A percentile compares a stretch with the other conserved stretches of the same genome.
phyloP scores from a whole-genome alignment of 192 early-diverging fungal genomes.

The Backusella macrospora region DNA sequence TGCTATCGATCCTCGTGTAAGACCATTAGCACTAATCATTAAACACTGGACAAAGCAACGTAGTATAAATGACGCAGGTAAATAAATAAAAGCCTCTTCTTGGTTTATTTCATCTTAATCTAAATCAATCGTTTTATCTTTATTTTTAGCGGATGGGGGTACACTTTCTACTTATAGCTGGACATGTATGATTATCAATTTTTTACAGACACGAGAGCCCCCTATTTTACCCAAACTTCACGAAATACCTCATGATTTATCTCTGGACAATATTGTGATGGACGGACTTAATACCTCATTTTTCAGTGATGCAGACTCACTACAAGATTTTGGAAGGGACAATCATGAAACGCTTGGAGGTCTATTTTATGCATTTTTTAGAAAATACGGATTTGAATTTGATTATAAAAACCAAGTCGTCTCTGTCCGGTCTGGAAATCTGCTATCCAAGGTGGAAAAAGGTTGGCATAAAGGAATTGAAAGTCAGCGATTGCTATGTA shows the following conservation, averaged over 20 bases:
- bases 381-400: conserved; percentile 79
- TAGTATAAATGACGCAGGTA: conserved; percentile 87
- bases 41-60: conserved; percentile 91
- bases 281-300: conserved; percentile 73
- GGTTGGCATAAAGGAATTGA: conserved; percentile 81
- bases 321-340: conserved; percentile 65
- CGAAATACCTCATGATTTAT: conserved; percentile 48
- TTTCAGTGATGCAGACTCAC: conserved; percentile 63
- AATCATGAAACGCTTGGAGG: conserved; percentile 81
- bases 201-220: conserved; percentile 87
- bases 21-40: conserved; percentile 86
- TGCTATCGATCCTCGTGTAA: conserved; percentile 80
- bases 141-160: conserved; percentile 79
- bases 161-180: conserved; percentile 95
- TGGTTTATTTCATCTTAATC: neutral
- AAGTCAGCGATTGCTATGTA: conserved; percentile 70
- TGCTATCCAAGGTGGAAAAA: conserved; percentile 82
- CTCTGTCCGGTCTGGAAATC: conserved; percentile 76
- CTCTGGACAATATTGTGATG: conserved; percentile 58
- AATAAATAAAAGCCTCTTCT: neutral
- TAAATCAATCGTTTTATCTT: neutral
- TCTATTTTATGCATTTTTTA: conserved; percentile 86
- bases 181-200: conserved; percentile 92
- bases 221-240: conserved; percentile 90
- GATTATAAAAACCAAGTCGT: conserved; percentile 81